phyloP scores from a whole-genome alignment of 2,329 filamentous ascomycete species.

The Metarhizium robertsii region DNA sequence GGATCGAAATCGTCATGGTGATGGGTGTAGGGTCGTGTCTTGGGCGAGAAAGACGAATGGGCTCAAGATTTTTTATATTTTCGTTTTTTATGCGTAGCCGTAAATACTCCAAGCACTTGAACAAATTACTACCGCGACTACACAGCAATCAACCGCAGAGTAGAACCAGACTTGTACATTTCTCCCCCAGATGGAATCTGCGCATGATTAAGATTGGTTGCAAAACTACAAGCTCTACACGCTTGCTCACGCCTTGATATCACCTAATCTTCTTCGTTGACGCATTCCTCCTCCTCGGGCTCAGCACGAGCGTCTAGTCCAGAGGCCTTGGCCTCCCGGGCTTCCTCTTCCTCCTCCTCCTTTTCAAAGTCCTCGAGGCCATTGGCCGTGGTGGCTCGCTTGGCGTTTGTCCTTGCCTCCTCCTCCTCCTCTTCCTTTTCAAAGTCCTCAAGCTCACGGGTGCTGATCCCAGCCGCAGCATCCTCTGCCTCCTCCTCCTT shows the following conservation, averaged over 20 bases:
- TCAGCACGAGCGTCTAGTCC: background rate
- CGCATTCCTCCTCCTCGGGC: background rate
- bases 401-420: background rate
- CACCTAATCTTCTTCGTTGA: background rate
- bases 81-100: too few relatives aligned
- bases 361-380: background rate
- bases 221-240: background rate
- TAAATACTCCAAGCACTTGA: too few relatives aligned
- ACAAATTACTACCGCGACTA: too few relatives aligned
- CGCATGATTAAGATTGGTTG: background rate
- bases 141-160: too few relatives aligned
- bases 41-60: too few relatives aligned
- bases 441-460: background rate
- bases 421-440: constrained; percentile 1
- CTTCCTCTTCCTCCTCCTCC: constrained; percentile 1
- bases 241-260: background rate
- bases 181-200: too few relatives aligned
- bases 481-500: constrained; percentile 1
- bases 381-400: background rate
- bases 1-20: too few relatives aligned
- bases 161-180: too few relatives aligned
- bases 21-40: too few relatives aligned
- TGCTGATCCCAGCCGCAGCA: too few relatives aligned
- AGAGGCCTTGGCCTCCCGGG: background rate
- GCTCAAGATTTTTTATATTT: too few relatives aligned